Percentiles rank a stretch among this genome's conserved stretches.
Evolutionary conservation across 2,329 filamentous ascomycete species (phyloP).

Genomic region (Colletotrichum viniferum): DNA sequence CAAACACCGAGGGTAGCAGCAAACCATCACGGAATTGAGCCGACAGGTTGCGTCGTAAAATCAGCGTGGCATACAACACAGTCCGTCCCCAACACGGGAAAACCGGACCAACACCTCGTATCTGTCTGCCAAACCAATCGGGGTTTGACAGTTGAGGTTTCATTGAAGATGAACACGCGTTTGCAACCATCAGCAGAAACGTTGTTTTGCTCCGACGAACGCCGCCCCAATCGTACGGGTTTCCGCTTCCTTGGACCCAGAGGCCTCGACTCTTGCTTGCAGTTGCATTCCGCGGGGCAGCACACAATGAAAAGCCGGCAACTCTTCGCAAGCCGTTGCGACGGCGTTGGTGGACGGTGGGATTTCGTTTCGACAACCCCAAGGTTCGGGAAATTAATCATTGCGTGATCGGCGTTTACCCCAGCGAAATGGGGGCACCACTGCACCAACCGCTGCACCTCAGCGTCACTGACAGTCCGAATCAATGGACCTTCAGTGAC

Average conservation of each 20-base stretch:
- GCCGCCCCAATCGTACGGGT: not conserved
- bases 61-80: not conserved
- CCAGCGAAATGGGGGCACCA: not conserved
- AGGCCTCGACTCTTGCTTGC: accelerated
- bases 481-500: not conserved
- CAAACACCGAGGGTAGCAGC: not conserved
- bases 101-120: not conserved
- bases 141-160: not conserved
- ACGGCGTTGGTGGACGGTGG: not conserved
- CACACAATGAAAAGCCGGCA: not conserved
- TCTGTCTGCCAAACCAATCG: not conserved
- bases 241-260: not conserved
- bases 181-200: not conserved
- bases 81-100: not conserved
- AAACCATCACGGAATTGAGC: not conserved
- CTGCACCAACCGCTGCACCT: not conserved
- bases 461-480: not conserved
- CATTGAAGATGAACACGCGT: not conserved
- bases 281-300: not conserved
- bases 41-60: not conserved
- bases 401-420: not conserved
- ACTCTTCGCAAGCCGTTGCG: not conserved
- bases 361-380: not conserved
- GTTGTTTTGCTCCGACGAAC: not conserved
- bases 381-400: not conserved